Conservation (phyloP, 441 rosid genomes). For the Monsonia emarginata region DNA sequence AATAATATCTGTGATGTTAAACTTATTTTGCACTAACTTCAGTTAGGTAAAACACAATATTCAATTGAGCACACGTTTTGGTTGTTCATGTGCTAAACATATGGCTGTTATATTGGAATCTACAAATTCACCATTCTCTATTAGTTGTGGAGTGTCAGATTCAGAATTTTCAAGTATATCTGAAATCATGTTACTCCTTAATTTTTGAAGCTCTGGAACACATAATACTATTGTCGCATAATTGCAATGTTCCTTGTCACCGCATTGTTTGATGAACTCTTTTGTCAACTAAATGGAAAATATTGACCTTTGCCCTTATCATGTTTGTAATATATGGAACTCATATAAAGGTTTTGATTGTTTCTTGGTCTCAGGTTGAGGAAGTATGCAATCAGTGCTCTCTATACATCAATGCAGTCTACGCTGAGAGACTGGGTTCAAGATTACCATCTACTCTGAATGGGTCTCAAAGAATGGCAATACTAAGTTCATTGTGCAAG, state of each 20-base stretch:
- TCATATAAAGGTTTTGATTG: background rate
- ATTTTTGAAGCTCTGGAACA: background rate
- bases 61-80: background rate
- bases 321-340: background rate
- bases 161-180: background rate
- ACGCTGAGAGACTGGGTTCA: background rate
- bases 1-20: background rate
- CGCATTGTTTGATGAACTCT: background rate
- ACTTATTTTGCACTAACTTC: background rate
- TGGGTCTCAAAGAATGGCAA: constrained; percentile 7
- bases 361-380: background rate
- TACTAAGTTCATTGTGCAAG: background rate
- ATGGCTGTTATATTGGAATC: background rate
- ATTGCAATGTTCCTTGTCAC: background rate
- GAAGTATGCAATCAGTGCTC: background rate
- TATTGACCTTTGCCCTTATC: background rate
- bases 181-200: background rate
- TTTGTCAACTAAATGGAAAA: background rate
- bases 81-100: background rate
- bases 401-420: background rate
- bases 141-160: background rate
- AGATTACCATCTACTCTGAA: constrained; percentile 8
- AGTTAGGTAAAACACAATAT: background rate
- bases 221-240: background rate
- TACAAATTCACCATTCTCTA: background rate